A percentile compares a stretch with the other conserved stretches of the same genome.
Conservation (phyloP, 306 rosid species). For the Benincasa hispida region DNA sequence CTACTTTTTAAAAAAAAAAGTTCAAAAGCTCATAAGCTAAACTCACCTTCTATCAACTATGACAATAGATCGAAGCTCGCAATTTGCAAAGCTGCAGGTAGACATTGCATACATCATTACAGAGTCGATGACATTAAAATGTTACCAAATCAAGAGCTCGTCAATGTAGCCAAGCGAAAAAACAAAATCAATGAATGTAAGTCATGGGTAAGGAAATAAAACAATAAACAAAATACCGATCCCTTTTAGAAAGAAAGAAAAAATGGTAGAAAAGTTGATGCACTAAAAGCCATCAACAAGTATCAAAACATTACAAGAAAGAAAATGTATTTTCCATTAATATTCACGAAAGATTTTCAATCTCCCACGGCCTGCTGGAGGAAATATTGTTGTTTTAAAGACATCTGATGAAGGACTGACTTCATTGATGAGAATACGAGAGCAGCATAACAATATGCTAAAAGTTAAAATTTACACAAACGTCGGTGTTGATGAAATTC, state of each 20-base stretch:
- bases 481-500: neutral
- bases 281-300: neutral
- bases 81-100: constrained; percentile 55
- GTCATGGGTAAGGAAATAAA: neutral
- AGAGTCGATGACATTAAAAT: neutral
- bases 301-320: neutral
- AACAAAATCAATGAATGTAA: neutral
- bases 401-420: neutral
- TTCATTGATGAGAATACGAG: neutral
- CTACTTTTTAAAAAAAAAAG: no score
- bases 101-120: constrained; percentile 1
- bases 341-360: no score
- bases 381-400: neutral
- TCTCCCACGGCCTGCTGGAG: neutral
- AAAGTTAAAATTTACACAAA: neutral
- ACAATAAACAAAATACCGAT: neutral
- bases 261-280: neutral
- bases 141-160: neutral
- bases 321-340: neutral
- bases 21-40: constrained; percentile 10
- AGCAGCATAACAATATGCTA: neutral
- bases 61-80: constrained; percentile 66
- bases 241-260: neutral
- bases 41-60: constrained; percentile 46
- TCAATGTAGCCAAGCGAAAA: neutral